Evolutionary conservation across 2,329 filamentous ascomycete genomes (phyloP).

Genomic region (Scolecobasidium constrictum): DNA sequence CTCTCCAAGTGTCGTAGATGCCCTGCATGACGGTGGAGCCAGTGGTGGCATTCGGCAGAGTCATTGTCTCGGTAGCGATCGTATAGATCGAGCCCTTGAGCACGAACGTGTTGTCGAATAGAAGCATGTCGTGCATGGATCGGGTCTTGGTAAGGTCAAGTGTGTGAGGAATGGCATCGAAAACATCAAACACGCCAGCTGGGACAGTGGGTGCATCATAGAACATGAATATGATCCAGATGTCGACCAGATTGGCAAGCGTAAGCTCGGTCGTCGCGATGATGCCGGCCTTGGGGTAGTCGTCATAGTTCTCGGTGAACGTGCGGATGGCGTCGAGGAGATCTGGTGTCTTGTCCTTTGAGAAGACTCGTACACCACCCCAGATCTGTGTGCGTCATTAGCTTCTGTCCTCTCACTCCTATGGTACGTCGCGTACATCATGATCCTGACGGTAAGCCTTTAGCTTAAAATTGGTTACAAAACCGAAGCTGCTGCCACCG

Average conservation of each 20-base stretch:
- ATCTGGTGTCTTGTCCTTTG: conserved; percentile 23
- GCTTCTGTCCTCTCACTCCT: too few relatives aligned
- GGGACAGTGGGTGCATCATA: conserved; percentile 48
- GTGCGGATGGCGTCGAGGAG: conserved; percentile 40
- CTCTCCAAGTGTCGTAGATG: conserved; percentile 21
- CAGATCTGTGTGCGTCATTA: too few relatives aligned
- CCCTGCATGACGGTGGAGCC: conserved; percentile 18
- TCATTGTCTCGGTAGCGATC: conserved; percentile 23
- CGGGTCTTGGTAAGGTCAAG: conserved; percentile 37
- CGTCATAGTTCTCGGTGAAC: conserved; percentile 47
- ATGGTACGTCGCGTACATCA: conserved; percentile 1
- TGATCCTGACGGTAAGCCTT: background rate
- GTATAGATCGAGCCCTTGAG: conserved; percentile 22
- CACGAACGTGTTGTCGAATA: conserved; percentile 31
- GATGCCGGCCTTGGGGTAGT: conserved; percentile 47
- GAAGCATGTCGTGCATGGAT: conserved; percentile 37
- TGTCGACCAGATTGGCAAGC: conserved; percentile 32
- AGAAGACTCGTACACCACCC: conserved; percentile 37
- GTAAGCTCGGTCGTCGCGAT: conserved; percentile 45
- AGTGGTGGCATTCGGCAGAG: conserved; percentile 17
- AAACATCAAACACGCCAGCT: conserved; percentile 43
- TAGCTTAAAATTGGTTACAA: conserved; percentile 28
- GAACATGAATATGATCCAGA: conserved; percentile 52
- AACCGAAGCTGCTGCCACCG: conserved; percentile 33
- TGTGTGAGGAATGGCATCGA: conserved; percentile 35